These are phyloP conservation scores for Astragalus glycyphyllos DNA, from an alignment of 306 rosid genomes.

Conservation along the genomic window DNA sequence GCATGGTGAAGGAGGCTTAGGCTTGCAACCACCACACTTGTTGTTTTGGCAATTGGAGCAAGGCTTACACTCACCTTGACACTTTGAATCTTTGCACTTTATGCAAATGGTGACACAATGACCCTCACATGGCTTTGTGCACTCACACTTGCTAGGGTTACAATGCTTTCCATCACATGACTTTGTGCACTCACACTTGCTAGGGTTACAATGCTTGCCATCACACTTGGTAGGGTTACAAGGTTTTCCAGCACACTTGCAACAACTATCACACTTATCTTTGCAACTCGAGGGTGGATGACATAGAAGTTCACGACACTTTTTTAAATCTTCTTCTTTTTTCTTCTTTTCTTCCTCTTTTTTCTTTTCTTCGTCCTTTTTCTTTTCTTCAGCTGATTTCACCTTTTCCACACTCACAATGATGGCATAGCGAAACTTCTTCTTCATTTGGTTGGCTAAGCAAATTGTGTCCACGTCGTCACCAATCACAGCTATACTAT, in stretches of 20 bases:
- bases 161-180: conserved; percentile 12
- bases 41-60: neutral
- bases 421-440: conserved; percentile 38
- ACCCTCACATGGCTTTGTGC: neutral
- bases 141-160: conserved; percentile 3
- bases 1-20: conserved; percentile 13
- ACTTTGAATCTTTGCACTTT: neutral
- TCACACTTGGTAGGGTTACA: neutral
- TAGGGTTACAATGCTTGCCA: neutral
- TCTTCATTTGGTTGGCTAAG: conserved; percentile 36
- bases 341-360: conserved; percentile 1
- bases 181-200: neutral
- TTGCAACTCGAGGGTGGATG: neutral
- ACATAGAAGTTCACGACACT: neutral
- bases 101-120: neutral
- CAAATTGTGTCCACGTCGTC: conserved; percentile 33
- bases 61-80: conserved; percentile 15
- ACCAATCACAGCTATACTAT: conserved; percentile 48
- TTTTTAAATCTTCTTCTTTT: neutral
- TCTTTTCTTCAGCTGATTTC: neutral
- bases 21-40: conserved; percentile 3
- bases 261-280: neutral
- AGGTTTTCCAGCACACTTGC: neutral
- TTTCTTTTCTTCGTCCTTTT: neutral
- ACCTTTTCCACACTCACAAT: conserved; percentile 43